These are phyloP conservation scores for Aspergillus carlsbadensis DNA, from an alignment of 495 filamentous ascomycete species.

Conservation along the genomic window DNA sequence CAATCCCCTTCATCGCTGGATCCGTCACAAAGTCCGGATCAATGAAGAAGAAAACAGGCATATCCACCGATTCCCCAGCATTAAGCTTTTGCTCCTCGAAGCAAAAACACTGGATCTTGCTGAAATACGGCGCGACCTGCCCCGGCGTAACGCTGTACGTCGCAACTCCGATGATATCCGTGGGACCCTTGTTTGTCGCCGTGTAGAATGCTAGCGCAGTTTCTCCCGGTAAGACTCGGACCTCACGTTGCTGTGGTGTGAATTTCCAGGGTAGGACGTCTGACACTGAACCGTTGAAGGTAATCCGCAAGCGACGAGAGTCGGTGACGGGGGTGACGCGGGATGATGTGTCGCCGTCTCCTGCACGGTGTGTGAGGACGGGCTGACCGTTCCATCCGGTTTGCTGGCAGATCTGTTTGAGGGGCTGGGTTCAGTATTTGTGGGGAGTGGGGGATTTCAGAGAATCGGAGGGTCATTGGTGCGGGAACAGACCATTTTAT, in stretches of 20 bases:
- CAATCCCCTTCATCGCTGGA: conserved; percentile 86
- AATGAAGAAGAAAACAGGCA: conserved; percentile 99
- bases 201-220: conserved; percentile 98
- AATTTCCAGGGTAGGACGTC: conserved; percentile 98
- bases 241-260: conserved; percentile 92
- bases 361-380: conserved; percentile 71
- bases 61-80: conserved; percentile 96
- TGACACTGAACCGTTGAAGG: conserved; percentile 92
- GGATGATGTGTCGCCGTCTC: conserved; percentile 62
- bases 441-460: background rate
- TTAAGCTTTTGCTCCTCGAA: conserved; percentile 96
- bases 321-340: conserved; percentile 77
- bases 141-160: conserved; percentile 96
- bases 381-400: conserved; percentile 95
- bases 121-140: conserved; percentile 96
- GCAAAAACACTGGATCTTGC: conserved; percentile 99
- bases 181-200: conserved; percentile 81
- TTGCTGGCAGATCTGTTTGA: conserved; percentile 82
- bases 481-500: conserved; percentile 75
- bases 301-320: conserved; percentile 86
- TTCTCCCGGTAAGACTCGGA: conserved; percentile 91
- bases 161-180: conserved; percentile 96
- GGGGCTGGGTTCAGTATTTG: background rate
- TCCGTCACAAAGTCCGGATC: conserved; percentile 94
- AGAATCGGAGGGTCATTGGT: background rate